A percentile compares a stretch with the other conserved stretches of the same genome.
phyloP scores from a whole-genome alignment of 2,329 filamentous ascomycete species.

The Ascochyta pisi region DNA sequence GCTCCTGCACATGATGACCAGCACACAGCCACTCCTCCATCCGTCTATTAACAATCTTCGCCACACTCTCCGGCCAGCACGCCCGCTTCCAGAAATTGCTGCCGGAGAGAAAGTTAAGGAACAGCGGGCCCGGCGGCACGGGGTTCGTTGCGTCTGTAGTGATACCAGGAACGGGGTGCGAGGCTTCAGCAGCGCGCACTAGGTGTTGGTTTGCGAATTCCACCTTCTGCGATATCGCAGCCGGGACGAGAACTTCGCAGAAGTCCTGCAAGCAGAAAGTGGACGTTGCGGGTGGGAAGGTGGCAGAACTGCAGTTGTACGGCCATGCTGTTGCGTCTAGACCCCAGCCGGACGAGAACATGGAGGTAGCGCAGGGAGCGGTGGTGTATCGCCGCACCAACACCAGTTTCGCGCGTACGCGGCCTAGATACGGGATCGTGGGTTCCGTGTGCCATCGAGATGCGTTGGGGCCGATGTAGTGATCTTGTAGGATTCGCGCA shows the following conservation, averaged over 20 bases:
- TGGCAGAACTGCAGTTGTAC: conserved; percentile 83
- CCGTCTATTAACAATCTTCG: conserved; percentile 83
- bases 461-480: conserved; percentile 68
- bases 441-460: conserved; percentile 79
- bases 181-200: conserved; percentile 64
- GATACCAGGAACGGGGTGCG: conserved; percentile 49
- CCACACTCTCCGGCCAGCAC: conserved; percentile 94
- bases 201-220: conserved; percentile 76
- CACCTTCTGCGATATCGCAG: conserved; percentile 83
- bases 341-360: conserved; percentile 53
- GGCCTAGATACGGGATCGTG: conserved; percentile 75
- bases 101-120: conserved; percentile 87
- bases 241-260: conserved; percentile 80
- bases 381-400: conserved; percentile 81
- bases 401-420: conserved; percentile 81
- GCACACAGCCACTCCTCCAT: conserved; percentile 65
- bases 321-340: conserved; percentile 75
- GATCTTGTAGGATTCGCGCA: conserved; percentile 72
- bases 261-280: conserved; percentile 87
- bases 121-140: conserved; percentile 68
- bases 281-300: conserved; percentile 62
- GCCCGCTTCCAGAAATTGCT: conserved; percentile 93
- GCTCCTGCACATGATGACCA: conserved; percentile 53
- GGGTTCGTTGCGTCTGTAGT: conserved; percentile 49
- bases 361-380: background rate